Conservation (phyloP, 202 grass and related monocot genomes). For the Zoysia matrella region DNA sequence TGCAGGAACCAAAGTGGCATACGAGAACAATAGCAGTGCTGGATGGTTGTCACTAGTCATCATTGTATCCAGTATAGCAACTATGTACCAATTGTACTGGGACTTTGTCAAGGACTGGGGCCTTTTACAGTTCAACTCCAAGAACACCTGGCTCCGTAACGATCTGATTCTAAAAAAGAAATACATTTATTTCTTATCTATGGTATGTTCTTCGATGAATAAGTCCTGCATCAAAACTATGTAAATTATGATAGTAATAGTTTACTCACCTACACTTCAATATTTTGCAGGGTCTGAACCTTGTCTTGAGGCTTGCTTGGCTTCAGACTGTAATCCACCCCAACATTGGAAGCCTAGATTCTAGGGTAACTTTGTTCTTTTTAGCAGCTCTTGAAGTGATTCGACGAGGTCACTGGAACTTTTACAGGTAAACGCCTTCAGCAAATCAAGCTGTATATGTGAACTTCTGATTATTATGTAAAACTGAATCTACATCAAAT, state of each 20-base stretch:
- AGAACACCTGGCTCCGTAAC: slow-evolving; percentile 81
- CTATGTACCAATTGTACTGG: slow-evolving; percentile 82
- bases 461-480: slow-evolving; percentile 27
- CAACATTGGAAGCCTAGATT: too few species aligned
- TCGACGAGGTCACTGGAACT: slow-evolving; percentile 77
- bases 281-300: slow-evolving; percentile 69
- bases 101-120: slow-evolving; percentile 44
- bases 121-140: slow-evolving; percentile 66
- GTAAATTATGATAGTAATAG: slow-evolving; percentile 22
- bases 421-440: slow-evolving; percentile 63
- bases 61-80: slow-evolving; percentile 63
- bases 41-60: slow-evolving; percentile 69
- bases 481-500: slow-evolving; percentile 31
- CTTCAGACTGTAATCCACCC: too few species aligned
- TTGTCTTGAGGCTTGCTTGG: slow-evolving; percentile 39
- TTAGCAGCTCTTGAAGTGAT: too few species aligned
- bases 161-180: slow-evolving; percentile 71
- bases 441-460: slow-evolving; percentile 19
- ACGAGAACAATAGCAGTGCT: slow-evolving; percentile 66
- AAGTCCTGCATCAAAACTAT: slow-evolving; percentile 14
- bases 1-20: slow-evolving; percentile 77
- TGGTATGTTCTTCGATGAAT: slow-evolving; percentile 57
- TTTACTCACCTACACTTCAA: slow-evolving; percentile 48
- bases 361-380: too few species aligned
- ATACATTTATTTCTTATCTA: slow-evolving; percentile 80